Percentiles rank a stretch among this genome's conserved stretches.
Conservation (phyloP, 305 asterid species). For the Fraxinus sp. region DNA sequence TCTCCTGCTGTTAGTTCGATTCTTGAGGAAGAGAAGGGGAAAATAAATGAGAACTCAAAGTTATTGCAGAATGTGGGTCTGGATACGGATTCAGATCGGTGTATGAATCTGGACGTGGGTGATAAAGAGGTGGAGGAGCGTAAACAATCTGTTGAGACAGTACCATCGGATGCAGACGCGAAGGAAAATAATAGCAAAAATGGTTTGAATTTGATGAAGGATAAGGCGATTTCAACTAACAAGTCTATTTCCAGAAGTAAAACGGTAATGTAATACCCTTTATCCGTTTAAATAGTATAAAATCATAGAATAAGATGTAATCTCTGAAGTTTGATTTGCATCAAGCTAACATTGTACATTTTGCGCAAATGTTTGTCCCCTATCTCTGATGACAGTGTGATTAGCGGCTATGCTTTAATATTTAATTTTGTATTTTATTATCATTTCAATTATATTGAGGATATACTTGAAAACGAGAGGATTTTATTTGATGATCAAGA, state of each 20-base stretch:
- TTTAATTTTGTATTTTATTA: not conserved
- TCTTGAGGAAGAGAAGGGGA: constrained; percentile 12
- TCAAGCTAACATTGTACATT: not conserved
- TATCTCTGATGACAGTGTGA: not conserved
- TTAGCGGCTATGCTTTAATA: not conserved
- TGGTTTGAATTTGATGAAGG: constrained; percentile 13
- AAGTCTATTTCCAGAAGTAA: constrained; percentile 26
- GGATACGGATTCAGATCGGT: not conserved
- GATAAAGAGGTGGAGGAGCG: constrained; percentile 10
- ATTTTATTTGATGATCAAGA: not conserved
- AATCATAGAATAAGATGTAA: not conserved
- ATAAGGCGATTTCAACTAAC: constrained; percentile 5
- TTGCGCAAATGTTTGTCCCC: not conserved
- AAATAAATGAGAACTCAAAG: constrained; percentile 14
- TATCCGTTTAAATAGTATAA: not conserved
- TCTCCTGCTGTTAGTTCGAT: constrained; percentile 38
- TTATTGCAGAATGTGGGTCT: constrained; percentile 7
- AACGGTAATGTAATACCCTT: constrained; percentile 31
- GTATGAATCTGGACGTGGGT: not conserved
- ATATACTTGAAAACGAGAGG: not conserved
- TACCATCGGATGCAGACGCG: constrained; percentile 7
- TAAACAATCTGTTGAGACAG: not conserved
- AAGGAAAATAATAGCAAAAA: constrained; percentile 8
- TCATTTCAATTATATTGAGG: not conserved
- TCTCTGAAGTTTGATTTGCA: not conserved